These are phyloP conservation scores for Phytophthora boehmeriae DNA, from an alignment of 352 stramenopile genomes.

Conservation along the genomic window DNA sequence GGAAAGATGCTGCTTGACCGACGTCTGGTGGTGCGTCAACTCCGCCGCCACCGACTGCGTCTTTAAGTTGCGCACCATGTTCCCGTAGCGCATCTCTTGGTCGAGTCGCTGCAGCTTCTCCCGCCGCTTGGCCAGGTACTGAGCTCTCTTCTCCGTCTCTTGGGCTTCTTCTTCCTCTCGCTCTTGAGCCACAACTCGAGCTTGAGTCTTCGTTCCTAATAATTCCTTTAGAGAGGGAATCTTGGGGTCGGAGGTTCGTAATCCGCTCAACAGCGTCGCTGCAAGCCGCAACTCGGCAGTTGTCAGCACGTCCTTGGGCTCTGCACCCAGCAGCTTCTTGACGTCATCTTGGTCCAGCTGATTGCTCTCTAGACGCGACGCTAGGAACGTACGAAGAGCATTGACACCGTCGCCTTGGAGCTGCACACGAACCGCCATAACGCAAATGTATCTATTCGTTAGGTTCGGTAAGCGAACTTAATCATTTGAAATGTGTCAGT, in stretches of 20 bases:
- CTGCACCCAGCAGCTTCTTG: constrained; percentile 19
- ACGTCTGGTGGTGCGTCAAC: constrained; percentile 66
- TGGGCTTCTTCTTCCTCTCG: constrained; percentile 7
- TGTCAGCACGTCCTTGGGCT: constrained; percentile 18
- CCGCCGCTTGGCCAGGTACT: constrained; percentile 58
- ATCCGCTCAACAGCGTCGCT: constrained; percentile 23
- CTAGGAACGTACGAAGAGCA: constrained; percentile 37
- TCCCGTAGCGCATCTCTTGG: constrained; percentile 80
- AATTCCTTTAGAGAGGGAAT: constrained; percentile 30
- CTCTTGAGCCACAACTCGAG: constrained; percentile 1
- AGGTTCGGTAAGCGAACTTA: too few species aligned
- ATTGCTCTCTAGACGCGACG: constrained; percentile 16
- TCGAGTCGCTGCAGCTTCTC: constrained; percentile 75
- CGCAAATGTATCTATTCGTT: constrained; percentile 3
- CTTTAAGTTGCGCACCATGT: constrained; percentile 79
- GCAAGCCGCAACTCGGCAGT: constrained; percentile 32
- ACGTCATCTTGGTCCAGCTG: constrained; percentile 14
- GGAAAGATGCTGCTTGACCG: constrained; percentile 75
- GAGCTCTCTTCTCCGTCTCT: constrained; percentile 18
- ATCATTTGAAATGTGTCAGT: not conserved
- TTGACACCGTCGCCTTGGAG: constrained; percentile 28
- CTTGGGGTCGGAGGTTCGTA: constrained; percentile 22
- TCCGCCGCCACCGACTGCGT: constrained; percentile 47
- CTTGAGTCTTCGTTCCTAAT: constrained; percentile 22
- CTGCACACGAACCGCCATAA: constrained; percentile 26